Conservation (phyloP, 2,329 filamentous ascomycete genomes). For the Rosellinia necatrix region DNA sequence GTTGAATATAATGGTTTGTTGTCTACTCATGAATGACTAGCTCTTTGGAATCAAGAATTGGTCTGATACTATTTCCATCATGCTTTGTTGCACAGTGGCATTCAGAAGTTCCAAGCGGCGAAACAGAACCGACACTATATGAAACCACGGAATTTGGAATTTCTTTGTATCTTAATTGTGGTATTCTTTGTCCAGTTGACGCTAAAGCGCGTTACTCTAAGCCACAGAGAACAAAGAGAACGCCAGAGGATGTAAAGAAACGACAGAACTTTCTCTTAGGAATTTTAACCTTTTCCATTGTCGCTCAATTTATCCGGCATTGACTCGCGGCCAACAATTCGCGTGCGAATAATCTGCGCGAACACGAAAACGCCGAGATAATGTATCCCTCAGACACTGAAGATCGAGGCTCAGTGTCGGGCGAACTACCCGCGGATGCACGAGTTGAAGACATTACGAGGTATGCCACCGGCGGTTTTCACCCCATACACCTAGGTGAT, state of each 20-base stretch:
- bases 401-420: not conserved
- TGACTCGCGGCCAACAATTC: not conserved
- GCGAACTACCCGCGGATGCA: not conserved
- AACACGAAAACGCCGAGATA: not conserved
- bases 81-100: too few species aligned
- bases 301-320: not conserved
- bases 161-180: not conserved
- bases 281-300: too few species aligned
- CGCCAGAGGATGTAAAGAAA: not conserved
- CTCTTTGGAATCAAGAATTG: not conserved
- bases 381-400: not conserved
- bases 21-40: not conserved
- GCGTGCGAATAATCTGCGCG: not conserved
- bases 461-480: constrained; percentile 15
- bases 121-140: too few species aligned
- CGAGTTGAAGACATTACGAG: constrained; percentile 4
- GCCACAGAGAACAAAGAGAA: not conserved
- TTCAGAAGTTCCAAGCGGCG: not conserved
- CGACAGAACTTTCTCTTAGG: not conserved
- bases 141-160: too few species aligned
- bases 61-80: too few species aligned
- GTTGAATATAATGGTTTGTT: constrained; percentile 2
- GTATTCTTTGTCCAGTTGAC: not conserved
- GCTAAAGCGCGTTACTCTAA: not conserved
- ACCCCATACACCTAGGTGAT: constrained; percentile 20